Evolutionary conservation across 192 early-diverging fungal genomes (phyloP), one percentile per base, ranked within the genome.

Genomic region (Kickxella alabastrina): DNA sequence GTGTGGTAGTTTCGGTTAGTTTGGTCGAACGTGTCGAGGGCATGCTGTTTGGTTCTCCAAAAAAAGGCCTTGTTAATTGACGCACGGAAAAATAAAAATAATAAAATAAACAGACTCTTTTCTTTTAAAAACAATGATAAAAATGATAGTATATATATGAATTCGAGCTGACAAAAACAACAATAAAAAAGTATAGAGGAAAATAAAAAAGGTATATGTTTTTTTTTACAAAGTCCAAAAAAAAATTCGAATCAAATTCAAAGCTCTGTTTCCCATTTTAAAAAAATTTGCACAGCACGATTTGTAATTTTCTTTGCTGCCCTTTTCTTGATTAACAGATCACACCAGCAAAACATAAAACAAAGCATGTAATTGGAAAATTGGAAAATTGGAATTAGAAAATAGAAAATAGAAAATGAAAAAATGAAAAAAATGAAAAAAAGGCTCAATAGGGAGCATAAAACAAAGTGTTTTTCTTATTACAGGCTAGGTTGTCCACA

Each of bases 401-500:
- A 48, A 25, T 10, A 35, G 26, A 59, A 50, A 18, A 31, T n/a
- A 42, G 34, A 41, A 28, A 31, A 23, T n/a, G n/a, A 6, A 34
- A 52, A 41, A 45, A 25, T 22, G 54, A 34, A 39, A 29, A 45
- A n/a, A n/a, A n/a, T n/a, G n/a, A 51, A 26, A 61, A 26, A 40
- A 42, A 34, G n/a, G 31, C 24, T 56, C 25, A 56, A 21, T 40
- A 51, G 35, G 53, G 61, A 32, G 31, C 6, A 32, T 49, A 57
- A 43, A 48, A 57, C 55, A 58, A 17, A 22, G 41, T 37, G 18
- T 37, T 51, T 27, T 64, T 59, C 53, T 73, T 70, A 37, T 71
- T 55, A 59, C 53, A 43, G 43, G 43, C 39, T 14, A 36, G 39
- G 31, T 52, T 46, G 21, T 59, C 41, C 2, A 50, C 15, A 46